Evolutionary conservation across 148 eudicot genomes (phyloP).

Genomic region (Camellia sinensis): DNA sequence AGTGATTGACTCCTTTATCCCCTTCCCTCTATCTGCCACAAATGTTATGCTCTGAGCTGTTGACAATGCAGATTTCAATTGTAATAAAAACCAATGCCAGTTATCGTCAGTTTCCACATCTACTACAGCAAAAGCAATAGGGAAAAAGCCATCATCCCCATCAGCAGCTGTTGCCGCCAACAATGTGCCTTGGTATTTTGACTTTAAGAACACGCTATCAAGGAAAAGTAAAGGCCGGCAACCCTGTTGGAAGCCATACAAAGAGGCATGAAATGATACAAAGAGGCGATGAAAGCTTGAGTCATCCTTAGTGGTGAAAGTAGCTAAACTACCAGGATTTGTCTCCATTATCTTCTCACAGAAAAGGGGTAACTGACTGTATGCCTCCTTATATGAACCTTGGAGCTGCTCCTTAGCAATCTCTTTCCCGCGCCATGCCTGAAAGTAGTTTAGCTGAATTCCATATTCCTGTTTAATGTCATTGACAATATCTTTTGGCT

Average conservation of each 20-base stretch:
- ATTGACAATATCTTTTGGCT: constrained; percentile 91
- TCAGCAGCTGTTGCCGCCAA: constrained; percentile 88
- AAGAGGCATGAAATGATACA: constrained; percentile 81
- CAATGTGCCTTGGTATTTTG: constrained; percentile 91
- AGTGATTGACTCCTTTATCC: constrained; percentile 69
- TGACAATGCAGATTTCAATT: constrained; percentile 67
- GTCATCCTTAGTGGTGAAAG: constrained; percentile 88
- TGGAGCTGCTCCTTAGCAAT: constrained; percentile 96
- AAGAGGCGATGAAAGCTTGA: constrained; percentile 88
- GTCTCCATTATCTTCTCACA: constrained; percentile 90
- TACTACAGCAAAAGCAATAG: constrained; percentile 92
- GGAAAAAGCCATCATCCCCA: constrained; percentile 87
- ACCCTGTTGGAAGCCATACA: constrained; percentile 80
- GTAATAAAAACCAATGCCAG: constrained; percentile 86
- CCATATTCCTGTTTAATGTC: constrained; percentile 92
- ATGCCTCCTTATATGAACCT: constrained; percentile 96
- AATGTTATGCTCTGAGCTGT: constrained; percentile 56
- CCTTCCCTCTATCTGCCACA: constrained; percentile 76
- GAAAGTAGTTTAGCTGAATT: constrained; percentile 80
- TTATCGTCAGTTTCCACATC: constrained; percentile 79
- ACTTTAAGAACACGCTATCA: constrained; percentile 71
- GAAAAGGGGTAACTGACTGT: constrained; percentile 67
- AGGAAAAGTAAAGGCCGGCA: constrained; percentile 91
- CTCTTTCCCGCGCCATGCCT: constrained; percentile 98
- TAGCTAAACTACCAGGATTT: constrained; percentile 94